phyloP scores from a whole-genome alignment of 2,329 filamentous ascomycete genomes.

The Cadophora malorum region DNA sequence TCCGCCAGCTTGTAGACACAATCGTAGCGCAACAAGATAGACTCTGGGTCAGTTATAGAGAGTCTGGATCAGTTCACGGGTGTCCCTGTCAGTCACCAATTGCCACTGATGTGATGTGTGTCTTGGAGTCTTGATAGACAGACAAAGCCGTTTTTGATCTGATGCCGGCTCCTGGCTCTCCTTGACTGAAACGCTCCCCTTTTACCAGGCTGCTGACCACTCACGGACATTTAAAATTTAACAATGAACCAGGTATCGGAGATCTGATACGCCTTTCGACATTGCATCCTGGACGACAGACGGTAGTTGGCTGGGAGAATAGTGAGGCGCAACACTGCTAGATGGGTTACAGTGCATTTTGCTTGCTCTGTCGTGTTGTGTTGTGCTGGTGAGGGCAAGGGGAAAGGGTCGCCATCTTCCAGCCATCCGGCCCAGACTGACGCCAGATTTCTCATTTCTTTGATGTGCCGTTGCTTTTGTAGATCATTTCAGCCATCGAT shows the following conservation, averaged over 20 bases:
- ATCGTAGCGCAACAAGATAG: not conserved
- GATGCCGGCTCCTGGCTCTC: constrained; percentile 2
- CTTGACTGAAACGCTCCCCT: constrained; percentile 23
- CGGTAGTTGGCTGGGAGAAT: constrained; percentile 11
- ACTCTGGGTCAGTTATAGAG: not conserved
- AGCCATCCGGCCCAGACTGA: constrained; percentile 12
- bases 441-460: constrained; percentile 5
- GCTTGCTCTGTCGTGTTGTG: not conserved
- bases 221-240: constrained; percentile 27
- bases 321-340: not conserved
- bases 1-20: not conserved
- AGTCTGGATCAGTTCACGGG: not conserved
- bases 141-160: constrained; percentile 2
- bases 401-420: not conserved
- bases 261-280: constrained; percentile 33
- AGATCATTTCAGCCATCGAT: constrained; percentile 2
- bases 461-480: constrained; percentile 3
- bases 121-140: not conserved
- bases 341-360: not conserved
- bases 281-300: constrained; percentile 26
- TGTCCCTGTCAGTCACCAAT: not conserved
- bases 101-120: constrained; percentile 9
- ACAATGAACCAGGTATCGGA: constrained; percentile 25
- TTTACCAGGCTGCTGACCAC: constrained; percentile 19
- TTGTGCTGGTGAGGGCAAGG: not conserved